Base-by-base conservation (phyloP, 345 rosid species). In the Melastoma malabathricum region DNA sequence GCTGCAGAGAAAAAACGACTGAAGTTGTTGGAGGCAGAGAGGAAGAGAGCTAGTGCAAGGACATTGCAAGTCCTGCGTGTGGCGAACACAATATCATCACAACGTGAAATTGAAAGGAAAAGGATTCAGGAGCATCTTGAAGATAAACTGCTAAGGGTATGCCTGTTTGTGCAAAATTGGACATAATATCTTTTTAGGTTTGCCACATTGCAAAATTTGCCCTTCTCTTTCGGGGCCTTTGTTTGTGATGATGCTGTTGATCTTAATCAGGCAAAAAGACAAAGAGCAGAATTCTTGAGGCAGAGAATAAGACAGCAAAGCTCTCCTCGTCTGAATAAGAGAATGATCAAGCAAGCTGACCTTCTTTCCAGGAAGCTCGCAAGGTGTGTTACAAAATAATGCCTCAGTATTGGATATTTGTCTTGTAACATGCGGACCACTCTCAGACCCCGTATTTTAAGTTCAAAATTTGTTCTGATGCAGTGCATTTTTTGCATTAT, bases 1-100 rank as follows among this genome's bases (percentile, higher is more conserved):
- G 86, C 90, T 65, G 97, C 99, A 16, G 97, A 93, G 83, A 85
- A 72, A 75, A 93, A 93, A 71, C 78, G 99, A 38, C 57, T 79
- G 49, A 84, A 81, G 50, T 70, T 93, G 65, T 63, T 93, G 56
- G 99, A 93, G 65, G 94, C 80, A 15, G 99, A 88, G 75, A 83
- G 71, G 78, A 85, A 73, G 73, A 77, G 76, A 64, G 97, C 97
- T 54, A 54, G 69, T 70, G 90, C 97, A 51, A 79, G 97, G 65
- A 51, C 85, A 57, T 59, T 63, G 60, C 86, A 79, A 72, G 95
- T 83, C 44, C 84, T 67, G 60, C 68, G 63, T 46, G 92, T 83
- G 47, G 94, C 97, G 50, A 76, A 75, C 55, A 77, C 75, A 15
- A 76, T 93, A 54, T 81, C 79, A 61, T 64, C 81, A 43, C 88